Evolutionary conservation across 805 yeast species (phyloP), one percentile per base, ranked within the genome.

Genomic region (Kregervanrija fluxuum): DNA sequence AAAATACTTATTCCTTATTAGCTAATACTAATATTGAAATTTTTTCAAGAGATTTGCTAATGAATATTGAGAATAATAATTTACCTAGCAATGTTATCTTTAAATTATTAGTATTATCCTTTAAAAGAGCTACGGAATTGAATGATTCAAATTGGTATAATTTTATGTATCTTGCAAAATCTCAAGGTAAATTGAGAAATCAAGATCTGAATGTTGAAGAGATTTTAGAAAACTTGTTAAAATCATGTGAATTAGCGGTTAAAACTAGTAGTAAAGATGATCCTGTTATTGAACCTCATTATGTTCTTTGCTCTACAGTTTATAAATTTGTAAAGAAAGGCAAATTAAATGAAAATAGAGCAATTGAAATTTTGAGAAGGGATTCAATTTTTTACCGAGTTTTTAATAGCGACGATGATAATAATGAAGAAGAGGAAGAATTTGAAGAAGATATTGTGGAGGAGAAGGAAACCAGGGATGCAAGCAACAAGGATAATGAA

Each of bases 221-320:
- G 2, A 74, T 76, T 0, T 43, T 82, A 28, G 65, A 66, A 0
- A 55, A 71, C 5, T 56, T 81, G 14, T 33, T 69, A 11, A 57
- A 60, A n/a, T 64, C 87, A 0, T 74, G 82, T 46, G 37, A 46
- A 0, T 43, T 70, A 4, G 77, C 82, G 0, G 50, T 55, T 8
- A 60, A 55, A 8, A 55, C 66, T 2, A 59, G 73, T 2, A 52
- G 62, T 4, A 67, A 69, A 40, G 64, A 68, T 4, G 93, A 84
- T 35, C 72, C 74, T 1, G 67, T 82, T 2, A 64, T 90, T 37
- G 96, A 90, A 54, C 91, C 96, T 0, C 89, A 84, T 56, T 89
- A 88, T 55, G 68, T 70, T 37, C 59, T 83, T 3, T 71, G 85
- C 36, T 71, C 86, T 0, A 48, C 74, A 32, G 55, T 76, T 5